Base-by-base conservation (phyloP, 106 monocot species). In the Triglochin maritima region DNA sequence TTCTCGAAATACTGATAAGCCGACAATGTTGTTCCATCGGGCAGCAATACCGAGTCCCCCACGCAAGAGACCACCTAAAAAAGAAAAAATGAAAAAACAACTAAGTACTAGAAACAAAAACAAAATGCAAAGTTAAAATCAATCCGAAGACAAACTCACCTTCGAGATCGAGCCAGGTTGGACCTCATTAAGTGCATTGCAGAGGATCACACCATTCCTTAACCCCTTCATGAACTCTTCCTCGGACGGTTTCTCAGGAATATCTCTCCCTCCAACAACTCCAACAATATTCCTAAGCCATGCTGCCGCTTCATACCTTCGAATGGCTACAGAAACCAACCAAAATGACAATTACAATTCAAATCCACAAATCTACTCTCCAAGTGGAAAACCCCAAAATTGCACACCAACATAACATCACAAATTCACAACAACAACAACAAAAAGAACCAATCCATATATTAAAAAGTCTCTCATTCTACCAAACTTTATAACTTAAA, bases 1-100 rank as follows among this genome's bases (percentile, higher is more conserved):
- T 99, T 99, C 78, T 99, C 98, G 72, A 99, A 99, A 74, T 99
- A 99, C 54, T 99, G 98, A 71, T 83, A 99, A 42, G 98, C 98
- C 3, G 88, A 88, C 59, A 93, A 49, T 13, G 59, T 49, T 17
- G 98, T 88, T 75, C 88, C 98, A 81, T 99, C 68, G 0, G 87
- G 86, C 46, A 86, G 61, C 51, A 82, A 66, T 49, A 76, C 47
- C 7, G 86, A 73, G 63, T 99, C 86, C 12, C 67, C 84, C 9
- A 81, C 74, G 66, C 74, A 84, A 44, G 79, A 85, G 9, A 92
- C 88, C 51, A 99, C 86, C 98, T 99, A 29, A 29, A 70, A 56
- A 69, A 71, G 64, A 3, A 42, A 9, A 2, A 46, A 57, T 9
- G 5, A 56, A 47, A 0, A 60, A 17, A 9, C 45, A 49, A 59